Conservation (phyloP, 768 basidiomycete genomes). For the Russula abietina region DNA sequence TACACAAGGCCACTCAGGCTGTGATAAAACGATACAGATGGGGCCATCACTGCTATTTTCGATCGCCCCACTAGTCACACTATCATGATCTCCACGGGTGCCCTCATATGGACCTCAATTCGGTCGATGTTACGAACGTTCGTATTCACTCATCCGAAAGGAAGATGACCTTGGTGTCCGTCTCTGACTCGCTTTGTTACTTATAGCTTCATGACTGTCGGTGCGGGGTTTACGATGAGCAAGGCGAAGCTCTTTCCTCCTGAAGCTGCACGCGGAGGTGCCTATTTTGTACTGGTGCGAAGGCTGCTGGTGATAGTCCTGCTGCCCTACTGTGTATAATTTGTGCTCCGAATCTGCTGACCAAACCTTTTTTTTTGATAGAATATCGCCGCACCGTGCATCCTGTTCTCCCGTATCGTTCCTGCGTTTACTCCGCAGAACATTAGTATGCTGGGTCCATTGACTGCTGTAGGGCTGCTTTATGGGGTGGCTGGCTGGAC, state of each 20-base stretch:
- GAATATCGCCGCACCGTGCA: conserved; percentile 57
- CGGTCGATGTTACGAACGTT: conserved; percentile 10
- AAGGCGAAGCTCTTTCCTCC: conserved; percentile 56
- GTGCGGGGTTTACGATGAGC: conserved; percentile 55
- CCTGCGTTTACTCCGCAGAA: conserved; percentile 59
- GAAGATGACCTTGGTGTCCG: neutral
- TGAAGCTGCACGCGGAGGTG: conserved; percentile 52
- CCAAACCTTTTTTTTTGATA: neutral
- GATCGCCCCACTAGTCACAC: too few species aligned
- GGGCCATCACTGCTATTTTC: neutral
- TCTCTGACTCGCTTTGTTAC: neutral
- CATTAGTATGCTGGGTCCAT: conserved; percentile 50
- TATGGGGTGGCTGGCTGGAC: conserved; percentile 52
- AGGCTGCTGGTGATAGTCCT: too few species aligned
- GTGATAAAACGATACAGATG: neutral
- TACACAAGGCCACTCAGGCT: too few species aligned
- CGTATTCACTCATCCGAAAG: neutral
- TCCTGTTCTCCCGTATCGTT: conserved; percentile 69
- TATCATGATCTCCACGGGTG: conserved; percentile 15
- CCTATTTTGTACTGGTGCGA: conserved; percentile 52
- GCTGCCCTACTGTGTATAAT: too few species aligned
- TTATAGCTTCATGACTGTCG: too few species aligned
- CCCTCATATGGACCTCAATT: conserved; percentile 4
- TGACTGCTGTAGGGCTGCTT: conserved; percentile 51
- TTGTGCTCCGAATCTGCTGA: neutral